A percentile compares a stretch with the other conserved stretches of the same genome.
These are phyloP conservation scores for Xanthoceras sorbifolium DNA, from an alignment of 345 rosid genomes.

Conservation along the genomic window DNA sequence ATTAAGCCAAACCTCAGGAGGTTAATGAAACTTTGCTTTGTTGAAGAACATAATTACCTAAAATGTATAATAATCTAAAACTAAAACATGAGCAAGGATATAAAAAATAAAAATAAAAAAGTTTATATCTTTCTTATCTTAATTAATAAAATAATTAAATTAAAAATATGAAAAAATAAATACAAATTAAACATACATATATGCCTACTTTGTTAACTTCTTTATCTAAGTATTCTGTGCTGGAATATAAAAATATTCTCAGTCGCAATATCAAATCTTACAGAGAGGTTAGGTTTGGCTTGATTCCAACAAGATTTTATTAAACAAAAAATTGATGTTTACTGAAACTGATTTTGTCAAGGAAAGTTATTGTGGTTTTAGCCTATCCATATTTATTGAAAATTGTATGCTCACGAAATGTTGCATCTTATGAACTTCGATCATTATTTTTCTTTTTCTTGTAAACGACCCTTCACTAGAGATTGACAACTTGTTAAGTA, in stretches of 20 bases:
- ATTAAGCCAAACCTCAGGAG: background rate
- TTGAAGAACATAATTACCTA: too few relatives aligned
- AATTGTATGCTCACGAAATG: background rate
- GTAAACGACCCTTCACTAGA: background rate
- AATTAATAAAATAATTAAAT: too few relatives aligned
- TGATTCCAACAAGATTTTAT: background rate
- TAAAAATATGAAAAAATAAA: too few relatives aligned
- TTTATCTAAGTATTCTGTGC: background rate
- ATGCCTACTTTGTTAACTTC: background rate
- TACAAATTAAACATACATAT: background rate
- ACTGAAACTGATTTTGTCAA: background rate
- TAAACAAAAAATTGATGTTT: too few relatives aligned
- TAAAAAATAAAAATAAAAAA: too few relatives aligned
- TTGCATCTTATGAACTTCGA: too few relatives aligned
- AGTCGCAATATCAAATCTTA: background rate
- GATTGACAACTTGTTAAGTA: too few relatives aligned
- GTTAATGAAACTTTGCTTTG: background rate
- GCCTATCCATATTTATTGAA: too few relatives aligned
- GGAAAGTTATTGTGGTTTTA: too few relatives aligned
- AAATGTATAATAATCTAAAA: background rate
- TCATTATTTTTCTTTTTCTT: too few relatives aligned
- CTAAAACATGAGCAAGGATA: background rate
- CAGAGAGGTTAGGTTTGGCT: too few relatives aligned
- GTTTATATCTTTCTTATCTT: background rate
- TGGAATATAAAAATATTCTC: background rate